phyloP scores from a whole-genome alignment of 1,284 basidiomycete species.

The Ganoderma resinaceum region DNA sequence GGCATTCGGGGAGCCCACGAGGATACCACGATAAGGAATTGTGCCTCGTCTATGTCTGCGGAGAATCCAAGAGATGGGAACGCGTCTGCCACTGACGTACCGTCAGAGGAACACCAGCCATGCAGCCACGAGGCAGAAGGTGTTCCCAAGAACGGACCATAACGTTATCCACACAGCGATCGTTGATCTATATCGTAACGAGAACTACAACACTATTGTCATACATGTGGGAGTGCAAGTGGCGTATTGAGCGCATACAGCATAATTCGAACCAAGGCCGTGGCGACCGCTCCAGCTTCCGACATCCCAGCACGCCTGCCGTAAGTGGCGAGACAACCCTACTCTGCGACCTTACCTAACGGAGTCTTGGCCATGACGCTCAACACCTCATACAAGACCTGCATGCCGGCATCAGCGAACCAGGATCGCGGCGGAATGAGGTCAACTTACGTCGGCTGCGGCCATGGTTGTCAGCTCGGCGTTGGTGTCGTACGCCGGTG shows the following conservation, averaged over 20 bases:
- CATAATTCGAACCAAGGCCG: constrained; percentile 11
- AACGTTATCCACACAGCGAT: constrained; percentile 10
- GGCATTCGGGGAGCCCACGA: not conserved
- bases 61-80: not conserved
- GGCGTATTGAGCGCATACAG: constrained; percentile 9
- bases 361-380: constrained; percentile 82
- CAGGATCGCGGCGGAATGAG: constrained; percentile 6
- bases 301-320: constrained; percentile 11
- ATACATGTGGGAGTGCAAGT: not conserved
- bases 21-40: not conserved
- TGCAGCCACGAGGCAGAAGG: constrained; percentile 5
- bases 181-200: constrained; percentile 14
- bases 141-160: constrained; percentile 2
- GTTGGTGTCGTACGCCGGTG: constrained; percentile 82
- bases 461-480: constrained; percentile 83
- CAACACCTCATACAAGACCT: constrained; percentile 78
- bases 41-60: not conserved
- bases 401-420: constrained; percentile 19
- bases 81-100: not conserved
- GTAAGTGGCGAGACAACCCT: constrained; percentile 19
- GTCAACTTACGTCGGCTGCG: constrained; percentile 72
- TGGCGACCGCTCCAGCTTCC: constrained; percentile 5
- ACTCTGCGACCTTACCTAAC: constrained; percentile 58
- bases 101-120: not conserved
- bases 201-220: not conserved